phyloP scores from a whole-genome alignment of 257 asterid species.

The Ehretia macrophylla region DNA sequence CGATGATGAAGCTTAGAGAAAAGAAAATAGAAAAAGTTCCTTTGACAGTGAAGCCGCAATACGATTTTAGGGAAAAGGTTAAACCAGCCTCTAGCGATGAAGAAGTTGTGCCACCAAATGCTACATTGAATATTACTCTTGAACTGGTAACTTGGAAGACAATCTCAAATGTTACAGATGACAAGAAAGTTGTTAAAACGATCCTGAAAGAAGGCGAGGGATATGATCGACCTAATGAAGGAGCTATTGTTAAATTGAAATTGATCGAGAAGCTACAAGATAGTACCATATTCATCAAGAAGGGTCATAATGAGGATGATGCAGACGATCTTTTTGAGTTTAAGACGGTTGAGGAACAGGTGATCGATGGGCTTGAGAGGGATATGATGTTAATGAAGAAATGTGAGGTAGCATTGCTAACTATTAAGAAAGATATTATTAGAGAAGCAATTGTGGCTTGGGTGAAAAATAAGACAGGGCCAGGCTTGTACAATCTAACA shows the following conservation, averaged over 20 bases:
- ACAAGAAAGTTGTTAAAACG: slow-evolving; percentile 45
- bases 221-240: slow-evolving; percentile 49
- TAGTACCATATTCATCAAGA: slow-evolving; percentile 42
- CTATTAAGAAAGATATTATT: no score
- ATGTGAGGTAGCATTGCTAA: slow-evolving; percentile 31
- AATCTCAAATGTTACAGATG: slow-evolving; percentile 41
- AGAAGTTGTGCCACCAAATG: slow-evolving; percentile 49
- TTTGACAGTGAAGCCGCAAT: slow-evolving; percentile 53
- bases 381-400: slow-evolving; percentile 38
- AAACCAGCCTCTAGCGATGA: slow-evolving; percentile 36
- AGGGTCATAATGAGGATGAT: slow-evolving; percentile 30
- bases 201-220: slow-evolving; percentile 55
- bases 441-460: slow-evolving; percentile 82
- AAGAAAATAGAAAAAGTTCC: slow-evolving; percentile 55
- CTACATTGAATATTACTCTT: slow-evolving; percentile 30
- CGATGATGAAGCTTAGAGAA: slow-evolving; percentile 36
- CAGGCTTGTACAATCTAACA: slow-evolving; percentile 64
- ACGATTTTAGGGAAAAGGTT: slow-evolving; percentile 61
- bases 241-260: slow-evolving; percentile 46
- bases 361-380: slow-evolving; percentile 29
- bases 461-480: slow-evolving; percentile 92
- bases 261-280: slow-evolving; percentile 48
- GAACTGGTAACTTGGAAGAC: slow-evolving; percentile 54
- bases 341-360: slow-evolving; percentile 49
- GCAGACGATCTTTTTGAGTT: slow-evolving; percentile 45